These are phyloP conservation scores for Thelephora aurantiotincta DNA, from an alignment of 768 basidiomycete genomes.

Conservation along the genomic window DNA sequence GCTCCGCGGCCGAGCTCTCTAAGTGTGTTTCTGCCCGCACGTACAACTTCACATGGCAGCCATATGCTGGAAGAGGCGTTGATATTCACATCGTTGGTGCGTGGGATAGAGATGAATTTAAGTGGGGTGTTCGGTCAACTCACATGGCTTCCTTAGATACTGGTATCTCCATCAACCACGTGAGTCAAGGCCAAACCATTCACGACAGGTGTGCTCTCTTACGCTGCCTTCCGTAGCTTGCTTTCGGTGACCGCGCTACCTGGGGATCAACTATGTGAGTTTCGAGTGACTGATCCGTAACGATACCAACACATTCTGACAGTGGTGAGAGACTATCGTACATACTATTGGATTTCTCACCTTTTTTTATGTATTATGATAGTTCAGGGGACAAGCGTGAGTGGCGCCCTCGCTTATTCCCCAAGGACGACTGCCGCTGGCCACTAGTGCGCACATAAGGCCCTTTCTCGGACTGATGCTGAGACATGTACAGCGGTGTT, in stretches of 20 bases:
- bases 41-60: constrained; percentile 16
- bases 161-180: constrained; percentile 14
- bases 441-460: no score
- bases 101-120: neutral
- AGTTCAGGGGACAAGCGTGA: no score
- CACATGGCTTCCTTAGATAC: constrained; percentile 1
- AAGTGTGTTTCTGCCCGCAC: constrained; percentile 4
- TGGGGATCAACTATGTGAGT: neutral
- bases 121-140: neutral
- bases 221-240: neutral
- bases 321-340: constrained; percentile 50
- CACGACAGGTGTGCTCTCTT: constrained; percentile 16
- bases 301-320: neutral
- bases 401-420: no score
- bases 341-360: constrained; percentile 9
- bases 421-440: no score
- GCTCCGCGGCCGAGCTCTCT: constrained; percentile 4
- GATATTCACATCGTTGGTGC: constrained; percentile 29
- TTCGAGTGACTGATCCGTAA: neutral
- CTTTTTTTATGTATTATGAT: constrained; percentile 13
- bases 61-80: constrained; percentile 20
- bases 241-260: neutral
- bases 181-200: neutral
- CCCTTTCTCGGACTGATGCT: no score
- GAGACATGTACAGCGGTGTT: no score